Base-by-base conservation (phyloP, 257 asterid genomes). In the Petrea volubilis region DNA sequence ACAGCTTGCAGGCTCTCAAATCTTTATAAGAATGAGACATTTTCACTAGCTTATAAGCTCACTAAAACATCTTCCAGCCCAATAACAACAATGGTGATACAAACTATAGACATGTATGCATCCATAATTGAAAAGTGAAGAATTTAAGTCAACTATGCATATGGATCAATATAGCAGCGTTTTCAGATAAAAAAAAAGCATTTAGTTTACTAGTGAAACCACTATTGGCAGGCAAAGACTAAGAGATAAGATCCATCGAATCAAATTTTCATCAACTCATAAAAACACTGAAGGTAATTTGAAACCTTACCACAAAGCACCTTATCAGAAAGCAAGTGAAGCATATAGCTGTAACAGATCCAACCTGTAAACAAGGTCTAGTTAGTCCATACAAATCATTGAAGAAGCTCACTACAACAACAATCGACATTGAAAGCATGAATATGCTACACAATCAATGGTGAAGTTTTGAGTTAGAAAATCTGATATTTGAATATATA, bases 271-370 rank as follows among this genome's bases (percentile, higher is more conserved):
- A 8, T 41, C 20, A 68, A 72, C 43, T 5, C 9, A 24, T 24
- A 60, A 57, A 24, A 68, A 79, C n/a, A 52, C 60, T 58, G 79
- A 56, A 70, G 66, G 36, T 14, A 71, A 49, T 47, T 25, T 33
- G 34, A 67, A 53, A 53, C 4, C 96, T 80, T 81, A 93, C 98
- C 96, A 90, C 92, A 44, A 88, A 90, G 81, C 96, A 88, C 68
- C 98, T 80, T 75, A 93, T 77, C 53, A 93, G 90, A 78, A 93
- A 93, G 78, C 97, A 93, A 66, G 88, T 81, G 84, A 91, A 93
- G 82, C 97, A 93, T 82, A 91, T 87, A 34, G 94, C 96, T 7
- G 98, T 93, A 74, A 93, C 98, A 47, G 91, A 93, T 80, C 98
- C 97, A 66, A 93, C 98, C 98, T 93, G 92, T 52, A 74, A 43